A percentile compares a stretch with the other conserved stretches of the same genome.
These are phyloP conservation scores for Cyanophora paradoxa DNA, from an alignment of 78 protist species.

Conservation along the genomic window DNA sequence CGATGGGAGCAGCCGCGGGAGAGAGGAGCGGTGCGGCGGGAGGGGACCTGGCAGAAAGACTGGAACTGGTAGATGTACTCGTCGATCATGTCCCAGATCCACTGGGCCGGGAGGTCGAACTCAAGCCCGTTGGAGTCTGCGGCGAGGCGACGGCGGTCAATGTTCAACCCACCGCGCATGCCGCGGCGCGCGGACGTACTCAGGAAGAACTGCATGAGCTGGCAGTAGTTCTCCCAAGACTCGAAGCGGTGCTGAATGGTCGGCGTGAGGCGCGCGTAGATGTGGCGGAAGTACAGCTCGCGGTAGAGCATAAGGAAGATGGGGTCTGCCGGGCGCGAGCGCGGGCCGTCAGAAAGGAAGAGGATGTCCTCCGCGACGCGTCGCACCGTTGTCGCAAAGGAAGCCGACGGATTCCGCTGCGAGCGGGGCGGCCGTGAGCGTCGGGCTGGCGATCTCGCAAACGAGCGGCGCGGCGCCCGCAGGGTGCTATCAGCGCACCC, in stretches of 20 bases:
- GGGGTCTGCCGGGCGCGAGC: neutral
- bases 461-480: conserved; percentile 21
- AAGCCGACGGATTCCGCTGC: neutral
- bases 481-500: neutral
- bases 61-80: conserved; percentile 89
- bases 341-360: neutral
- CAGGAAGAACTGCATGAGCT: no score
- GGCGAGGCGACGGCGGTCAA: no score
- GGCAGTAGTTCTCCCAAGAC: conserved; percentile 72
- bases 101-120: conserved; percentile 70
- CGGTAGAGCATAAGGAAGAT: conserved; percentile 63
- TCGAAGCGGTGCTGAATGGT: conserved; percentile 44
- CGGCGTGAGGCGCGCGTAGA: conserved; percentile 54
- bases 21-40: neutral
- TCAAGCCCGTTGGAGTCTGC: no score
- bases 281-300: conserved; percentile 86
- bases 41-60: conserved; percentile 41
- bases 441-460: neutral
- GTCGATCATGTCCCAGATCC: conserved; percentile 92
- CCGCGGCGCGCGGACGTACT: no score
- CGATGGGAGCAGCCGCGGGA: conserved; percentile 44
- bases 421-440: neutral
- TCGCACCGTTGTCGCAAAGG: neutral
- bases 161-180: no score
- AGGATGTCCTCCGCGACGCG: neutral